Conservation (phyloP, 192 early-diverging fungal species). For the Coemansia guatemalensis region DNA sequence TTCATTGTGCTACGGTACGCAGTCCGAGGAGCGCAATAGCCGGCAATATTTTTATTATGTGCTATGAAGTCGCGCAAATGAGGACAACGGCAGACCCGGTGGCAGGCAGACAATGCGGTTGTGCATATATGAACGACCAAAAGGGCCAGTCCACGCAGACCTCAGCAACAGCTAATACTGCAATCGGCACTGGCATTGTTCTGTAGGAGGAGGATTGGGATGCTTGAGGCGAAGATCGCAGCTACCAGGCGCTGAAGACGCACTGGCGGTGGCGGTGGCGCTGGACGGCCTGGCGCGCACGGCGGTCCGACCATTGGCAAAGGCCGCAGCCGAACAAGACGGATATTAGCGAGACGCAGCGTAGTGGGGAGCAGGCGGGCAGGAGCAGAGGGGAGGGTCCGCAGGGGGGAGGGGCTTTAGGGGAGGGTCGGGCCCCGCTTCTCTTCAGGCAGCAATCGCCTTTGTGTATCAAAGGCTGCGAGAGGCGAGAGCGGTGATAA, state of each 20-base stretch:
- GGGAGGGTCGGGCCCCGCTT: conserved; percentile 9
- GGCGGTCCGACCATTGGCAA: background rate
- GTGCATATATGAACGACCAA: conserved; percentile 15
- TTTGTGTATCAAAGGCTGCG: background rate
- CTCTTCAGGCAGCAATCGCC: conserved; percentile 1
- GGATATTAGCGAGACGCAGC: conserved; percentile 2
- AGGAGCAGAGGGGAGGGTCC: conserved; percentile 1
- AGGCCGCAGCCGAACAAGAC: background rate
- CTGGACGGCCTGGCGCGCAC: background rate
- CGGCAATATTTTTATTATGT: background rate
- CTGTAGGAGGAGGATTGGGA: conserved; percentile 42
- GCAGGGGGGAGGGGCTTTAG: background rate
- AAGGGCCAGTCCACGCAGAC: background rate
- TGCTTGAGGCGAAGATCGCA: conserved; percentile 40
- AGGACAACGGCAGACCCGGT: background rate
- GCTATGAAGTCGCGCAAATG: background rate
- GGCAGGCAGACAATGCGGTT: background rate
- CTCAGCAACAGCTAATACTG: conserved; percentile 2
- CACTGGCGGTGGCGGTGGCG: background rate
- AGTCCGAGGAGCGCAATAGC: background rate
- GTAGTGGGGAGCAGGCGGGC: background rate
- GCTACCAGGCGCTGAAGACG: conserved; percentile 14
- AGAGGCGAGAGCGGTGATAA: background rate
- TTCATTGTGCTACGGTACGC: background rate
- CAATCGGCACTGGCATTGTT: background rate